These are phyloP conservation scores for Solanum medicagineum DNA, from an alignment of 257 asterid species.

Conservation along the genomic window DNA sequence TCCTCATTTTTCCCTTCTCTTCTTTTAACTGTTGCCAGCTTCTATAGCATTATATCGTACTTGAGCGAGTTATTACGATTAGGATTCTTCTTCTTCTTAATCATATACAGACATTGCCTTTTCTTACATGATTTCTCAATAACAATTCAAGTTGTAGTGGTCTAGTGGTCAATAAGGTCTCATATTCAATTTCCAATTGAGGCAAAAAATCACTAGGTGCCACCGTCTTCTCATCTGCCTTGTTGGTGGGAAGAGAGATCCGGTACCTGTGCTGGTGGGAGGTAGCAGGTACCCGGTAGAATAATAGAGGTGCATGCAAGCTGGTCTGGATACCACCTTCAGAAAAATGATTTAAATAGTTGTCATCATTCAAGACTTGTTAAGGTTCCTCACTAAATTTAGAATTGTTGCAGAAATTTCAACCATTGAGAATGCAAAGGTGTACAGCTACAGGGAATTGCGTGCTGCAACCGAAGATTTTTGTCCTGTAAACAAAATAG, in stretches of 20 bases:
- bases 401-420: constrained; percentile 50
- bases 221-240: neutral
- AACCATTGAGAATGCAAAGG: constrained; percentile 28
- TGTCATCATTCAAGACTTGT: neutral
- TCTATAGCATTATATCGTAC: neutral
- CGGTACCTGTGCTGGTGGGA: neutral
- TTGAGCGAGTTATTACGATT: neutral
- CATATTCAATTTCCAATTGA: neutral
- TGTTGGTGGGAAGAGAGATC: neutral
- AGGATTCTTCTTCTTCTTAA: neutral
- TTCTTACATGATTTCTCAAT: neutral
- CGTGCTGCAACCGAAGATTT: constrained; percentile 54
- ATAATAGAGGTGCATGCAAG: neutral
- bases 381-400: constrained; percentile 5
- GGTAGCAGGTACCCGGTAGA: neutral
- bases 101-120: neutral
- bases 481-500: constrained; percentile 49
- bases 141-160: neutral
- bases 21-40: neutral
- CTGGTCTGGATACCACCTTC: neutral
- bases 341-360: neutral
- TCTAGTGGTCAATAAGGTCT: neutral
- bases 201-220: neutral
- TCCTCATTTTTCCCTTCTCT: neutral
- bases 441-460: constrained; percentile 56